Evolutionary conservation across 768 basidiomycete species (phyloP), one percentile per base, ranked within the genome.

Genomic region (Rickenella mellea): DNA sequence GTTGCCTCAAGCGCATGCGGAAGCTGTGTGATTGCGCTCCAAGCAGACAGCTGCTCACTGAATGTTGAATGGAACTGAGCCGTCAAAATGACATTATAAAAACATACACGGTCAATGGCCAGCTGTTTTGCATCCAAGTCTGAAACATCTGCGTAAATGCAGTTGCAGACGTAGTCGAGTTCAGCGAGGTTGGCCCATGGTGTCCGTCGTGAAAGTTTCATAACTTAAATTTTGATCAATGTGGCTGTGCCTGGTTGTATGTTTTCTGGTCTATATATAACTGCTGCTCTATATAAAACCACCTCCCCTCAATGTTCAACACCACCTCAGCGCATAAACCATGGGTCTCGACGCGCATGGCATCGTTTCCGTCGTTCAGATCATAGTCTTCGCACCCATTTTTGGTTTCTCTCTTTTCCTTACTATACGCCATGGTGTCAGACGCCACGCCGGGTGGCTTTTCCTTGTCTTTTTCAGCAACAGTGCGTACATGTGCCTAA

Each of bases 11-110:
- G 68, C 1, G 89, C 83, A 54, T 88, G 84, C 4, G 88, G 88
- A n/a, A 91, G 71, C 27, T 74, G 59, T 10, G 79, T 80, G 32
- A 76, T 69, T n/a, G 73, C 73, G 57, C 65, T 80, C 87, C 88
- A 91, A 11, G 86, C 84, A 27, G 84, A 76, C 43, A 90, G 61
- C 88, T n/a, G n/a, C n/a, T n/a, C n/a, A n/a, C n/a, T 89, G 51
- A 39, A 32, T 27, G 39, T 43, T 35, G 45, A 32, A 45, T 36
- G 26, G 26, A 22, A 24, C 8, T 15, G 14, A n/a, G 37, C 46
- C 3, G 20, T 40, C 40, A 38, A 44, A 24, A 41, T 27, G 19
- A 12, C 21, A n/a, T 38, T 2, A 27, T n/a, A 22, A 19, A 5
- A 7, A 65, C 75, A 44, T 47, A 84, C 90, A 52, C 78, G 69